Evolutionary conservation across 345 rosid genomes (phyloP), one percentile per base, ranked within the genome.

Genomic region (Noccaea caerulescens): DNA sequence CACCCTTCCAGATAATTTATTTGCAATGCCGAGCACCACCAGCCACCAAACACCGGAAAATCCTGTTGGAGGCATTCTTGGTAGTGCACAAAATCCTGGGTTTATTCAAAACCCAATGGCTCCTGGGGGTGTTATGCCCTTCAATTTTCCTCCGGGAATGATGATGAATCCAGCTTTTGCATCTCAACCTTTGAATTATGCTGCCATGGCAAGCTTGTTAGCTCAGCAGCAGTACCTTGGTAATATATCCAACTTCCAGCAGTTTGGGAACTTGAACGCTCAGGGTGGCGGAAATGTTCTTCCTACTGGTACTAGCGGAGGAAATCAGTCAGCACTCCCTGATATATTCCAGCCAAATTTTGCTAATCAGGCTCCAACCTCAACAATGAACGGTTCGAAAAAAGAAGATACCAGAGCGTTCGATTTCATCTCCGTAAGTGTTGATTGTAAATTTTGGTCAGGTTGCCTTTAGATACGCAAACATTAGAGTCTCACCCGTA

Each of bases 351-450:
- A 93, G 71, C 67, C 87, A 57, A 93, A 66, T 72, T 82, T 76
- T 52, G 83, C 78, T 10, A 76, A 80, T 79, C 98, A 85, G 76
- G 42, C 74, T 74, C 85, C 97, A 55, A 81, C 61, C 66, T 79
- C 91, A 53, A 60, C 78, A 32, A 77, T 84, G 86, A 90, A 79
- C 80, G 79, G 58, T 68, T 76, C 85, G 6, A 87, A 87, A 82
- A 89, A 84, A 68, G 96, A 91, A 81, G 98, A 93, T 1, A 91
- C 90, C 11, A 85, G 80, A 72, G 98, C 98, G 60, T 93, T 93
- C 61, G 98, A 93, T 77, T 93, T 93, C 83, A 91, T 93, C 74
- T 87, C 94, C 1, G 98, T 93, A 83, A 86, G 97, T 84, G 66
- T 54, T 76, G 18, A 16, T 33, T 62, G 38, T 44, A 7, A 39